Conservation (phyloP, 208 protist genomes). For the Crithidia brevicula region DNA sequence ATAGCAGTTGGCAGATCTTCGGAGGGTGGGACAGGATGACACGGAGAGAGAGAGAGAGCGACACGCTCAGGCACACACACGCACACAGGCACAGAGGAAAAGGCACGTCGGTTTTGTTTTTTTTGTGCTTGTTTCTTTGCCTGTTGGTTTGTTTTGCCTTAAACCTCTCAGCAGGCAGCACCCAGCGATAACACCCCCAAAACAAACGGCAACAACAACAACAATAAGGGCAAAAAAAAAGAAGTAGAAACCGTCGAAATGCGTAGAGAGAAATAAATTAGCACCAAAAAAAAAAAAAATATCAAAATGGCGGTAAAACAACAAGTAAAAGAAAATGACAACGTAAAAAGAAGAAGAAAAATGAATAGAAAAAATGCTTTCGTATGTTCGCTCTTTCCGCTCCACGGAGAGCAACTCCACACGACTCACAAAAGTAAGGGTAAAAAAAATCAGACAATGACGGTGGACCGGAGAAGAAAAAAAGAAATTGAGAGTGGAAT, state of each 20-base stretch:
- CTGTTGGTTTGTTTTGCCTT: too few species aligned
- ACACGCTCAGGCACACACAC: not conserved
- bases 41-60: too few species aligned
- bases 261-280: conserved; percentile 2
- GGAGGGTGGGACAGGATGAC: too few species aligned
- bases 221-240: not conserved
- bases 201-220: not conserved
- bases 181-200: not conserved
- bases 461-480: not conserved
- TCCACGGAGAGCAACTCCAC: too few species aligned
- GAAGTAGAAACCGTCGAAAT: not conserved
- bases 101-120: too few species aligned
- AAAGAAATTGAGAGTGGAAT: not conserved
- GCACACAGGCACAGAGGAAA: conserved; percentile 4
- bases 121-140: too few species aligned
- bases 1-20: too few species aligned
- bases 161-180: too few species aligned
- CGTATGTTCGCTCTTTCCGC: too few species aligned
- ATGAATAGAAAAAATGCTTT: conserved; percentile 13
- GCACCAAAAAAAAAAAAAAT: conserved; percentile 11
- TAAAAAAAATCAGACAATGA: too few species aligned
- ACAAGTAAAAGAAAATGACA: conserved; percentile 6
- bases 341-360: conserved; percentile 15
- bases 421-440: too few species aligned
- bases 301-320: not conserved